Percentiles rank a stretch among this genome's conserved stretches.
Evolutionary conservation across 2,329 filamentous ascomycete genomes (phyloP).

Genomic region (Pochonia chlamydosporia): DNA sequence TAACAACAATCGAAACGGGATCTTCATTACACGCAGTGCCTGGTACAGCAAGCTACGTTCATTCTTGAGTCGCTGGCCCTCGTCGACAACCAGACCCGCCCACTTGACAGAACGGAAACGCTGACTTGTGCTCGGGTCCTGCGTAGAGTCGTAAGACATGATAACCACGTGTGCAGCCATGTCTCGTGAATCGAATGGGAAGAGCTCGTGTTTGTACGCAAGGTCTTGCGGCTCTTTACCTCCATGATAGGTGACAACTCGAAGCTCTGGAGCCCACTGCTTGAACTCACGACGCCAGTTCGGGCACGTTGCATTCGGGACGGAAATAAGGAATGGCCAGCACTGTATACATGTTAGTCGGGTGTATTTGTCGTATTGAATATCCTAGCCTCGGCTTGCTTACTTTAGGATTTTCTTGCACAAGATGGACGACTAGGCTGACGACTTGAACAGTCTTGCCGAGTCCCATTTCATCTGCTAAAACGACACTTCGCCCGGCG

Average conservation of each 20-base stretch:
- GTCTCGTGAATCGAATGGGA: conserved; percentile 57
- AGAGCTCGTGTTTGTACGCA: conserved; percentile 79
- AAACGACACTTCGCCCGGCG: conserved; percentile 73
- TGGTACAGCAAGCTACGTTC: conserved; percentile 79
- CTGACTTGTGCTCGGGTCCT: conserved; percentile 60
- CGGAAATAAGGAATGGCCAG: conserved; percentile 89
- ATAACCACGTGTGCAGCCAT: conserved; percentile 88
- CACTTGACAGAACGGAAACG: conserved; percentile 71
- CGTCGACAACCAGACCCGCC: conserved; percentile 86
- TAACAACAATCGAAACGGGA: conserved; percentile 79
- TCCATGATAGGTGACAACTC: conserved; percentile 91
- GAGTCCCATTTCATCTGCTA: conserved; percentile 97
- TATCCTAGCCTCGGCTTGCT: conserved; percentile 1
- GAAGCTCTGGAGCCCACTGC: conserved; percentile 79
- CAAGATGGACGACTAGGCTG: conserved; percentile 68
- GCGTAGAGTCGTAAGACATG: conserved; percentile 87
- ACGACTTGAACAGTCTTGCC: conserved; percentile 97
- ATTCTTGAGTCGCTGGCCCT: conserved; percentile 93
- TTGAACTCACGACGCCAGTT: conserved; percentile 98
- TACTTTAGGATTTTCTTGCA: conserved; percentile 54
- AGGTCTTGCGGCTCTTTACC: conserved; percentile 68
- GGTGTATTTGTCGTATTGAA: not conserved
- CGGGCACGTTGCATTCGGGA: conserved; percentile 91
- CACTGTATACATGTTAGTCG: conserved; percentile 37
- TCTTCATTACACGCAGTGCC: conserved; percentile 64